Evolutionary conservation across 495 filamentous ascomycete genomes (phyloP).

Genomic region (Podospora comata): DNA sequence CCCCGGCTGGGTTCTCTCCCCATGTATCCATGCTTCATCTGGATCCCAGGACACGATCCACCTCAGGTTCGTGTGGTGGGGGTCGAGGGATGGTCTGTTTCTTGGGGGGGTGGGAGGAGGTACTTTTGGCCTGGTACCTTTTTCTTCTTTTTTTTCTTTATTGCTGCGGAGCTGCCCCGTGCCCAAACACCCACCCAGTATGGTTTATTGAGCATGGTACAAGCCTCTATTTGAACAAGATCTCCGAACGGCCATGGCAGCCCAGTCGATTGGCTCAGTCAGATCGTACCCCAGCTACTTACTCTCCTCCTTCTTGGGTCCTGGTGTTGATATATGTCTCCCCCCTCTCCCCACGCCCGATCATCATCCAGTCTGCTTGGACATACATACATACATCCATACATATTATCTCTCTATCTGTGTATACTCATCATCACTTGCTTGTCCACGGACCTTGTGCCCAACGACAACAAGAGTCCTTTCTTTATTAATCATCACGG

Average conservation of each 20-base stretch:
- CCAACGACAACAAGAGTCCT: neutral
- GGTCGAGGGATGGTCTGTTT: neutral
- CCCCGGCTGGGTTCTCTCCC: neutral
- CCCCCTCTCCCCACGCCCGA: slow-evolving; percentile 15
- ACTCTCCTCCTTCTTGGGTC: slow-evolving; percentile 10
- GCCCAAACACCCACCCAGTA: slow-evolving; percentile 3
- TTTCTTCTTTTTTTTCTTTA: slow-evolving; percentile 4
- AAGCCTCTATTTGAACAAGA: slow-evolving; percentile 28
- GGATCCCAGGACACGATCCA: neutral
- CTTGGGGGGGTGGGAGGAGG: neutral
- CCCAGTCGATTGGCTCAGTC: slow-evolving; percentile 27
- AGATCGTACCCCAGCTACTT: slow-evolving; percentile 21
- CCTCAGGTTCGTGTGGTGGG: neutral
- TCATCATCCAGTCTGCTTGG: slow-evolving; percentile 17
- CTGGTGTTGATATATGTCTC: slow-evolving; percentile 27
- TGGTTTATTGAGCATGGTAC: slow-evolving; percentile 6
- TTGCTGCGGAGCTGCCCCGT: slow-evolving; percentile 9
- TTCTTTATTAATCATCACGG: slow-evolving; percentile 4
- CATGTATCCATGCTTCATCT: neutral
- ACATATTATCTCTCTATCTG: slow-evolving; percentile 8
- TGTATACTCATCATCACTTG: slow-evolving; percentile 9
- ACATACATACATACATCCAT: slow-evolving; percentile 3
- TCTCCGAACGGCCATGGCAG: slow-evolving; percentile 22
- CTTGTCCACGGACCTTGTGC: neutral
- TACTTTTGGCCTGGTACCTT: neutral